Conservation (phyloP, 371 early-diverging fungal species). For the Circinella minor region DNA sequence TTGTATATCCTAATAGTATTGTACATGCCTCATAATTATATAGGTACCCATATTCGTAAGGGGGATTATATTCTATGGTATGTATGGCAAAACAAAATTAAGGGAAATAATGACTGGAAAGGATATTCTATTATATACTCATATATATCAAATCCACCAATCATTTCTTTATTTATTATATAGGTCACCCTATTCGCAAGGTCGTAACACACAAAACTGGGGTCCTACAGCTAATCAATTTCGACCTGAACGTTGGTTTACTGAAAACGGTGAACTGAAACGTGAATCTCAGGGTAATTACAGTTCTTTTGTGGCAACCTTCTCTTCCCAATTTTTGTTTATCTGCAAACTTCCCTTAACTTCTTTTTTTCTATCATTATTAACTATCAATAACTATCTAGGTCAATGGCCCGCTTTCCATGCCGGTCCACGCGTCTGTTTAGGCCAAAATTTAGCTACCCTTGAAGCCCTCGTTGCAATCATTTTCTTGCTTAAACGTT, state of each 20-base stretch:
- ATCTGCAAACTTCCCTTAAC: too few species aligned
- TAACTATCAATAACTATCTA: background rate
- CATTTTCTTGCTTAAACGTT: constrained; percentile 48
- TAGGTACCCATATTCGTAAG: constrained; percentile 47
- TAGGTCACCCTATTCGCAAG: constrained; percentile 49
- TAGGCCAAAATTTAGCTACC: constrained; percentile 58
- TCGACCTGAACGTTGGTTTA: constrained; percentile 66
- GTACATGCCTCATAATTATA: too few species aligned
- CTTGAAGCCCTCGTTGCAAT: constrained; percentile 58
- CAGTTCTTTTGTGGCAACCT: too few species aligned
- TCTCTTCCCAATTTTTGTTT: too few species aligned
- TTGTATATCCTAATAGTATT: too few species aligned
- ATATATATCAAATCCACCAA: too few species aligned
- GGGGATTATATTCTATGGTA: constrained; percentile 59
- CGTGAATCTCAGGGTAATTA: constrained; percentile 25
- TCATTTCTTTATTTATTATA: too few species aligned
- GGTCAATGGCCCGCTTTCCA: constrained; percentile 56
- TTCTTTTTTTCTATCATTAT: too few species aligned
- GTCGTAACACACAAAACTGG: constrained; percentile 56
- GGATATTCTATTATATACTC: too few species aligned
- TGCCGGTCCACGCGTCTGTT: constrained; percentile 47
- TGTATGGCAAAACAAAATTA: too few species aligned
- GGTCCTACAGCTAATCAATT: constrained; percentile 64
- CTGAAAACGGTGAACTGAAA: constrained; percentile 27
- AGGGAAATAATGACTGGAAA: too few species aligned